These are phyloP conservation scores for Trichoderma semiorbis DNA, from an alignment of 2,329 filamentous ascomycete genomes.

Conservation along the genomic window DNA sequence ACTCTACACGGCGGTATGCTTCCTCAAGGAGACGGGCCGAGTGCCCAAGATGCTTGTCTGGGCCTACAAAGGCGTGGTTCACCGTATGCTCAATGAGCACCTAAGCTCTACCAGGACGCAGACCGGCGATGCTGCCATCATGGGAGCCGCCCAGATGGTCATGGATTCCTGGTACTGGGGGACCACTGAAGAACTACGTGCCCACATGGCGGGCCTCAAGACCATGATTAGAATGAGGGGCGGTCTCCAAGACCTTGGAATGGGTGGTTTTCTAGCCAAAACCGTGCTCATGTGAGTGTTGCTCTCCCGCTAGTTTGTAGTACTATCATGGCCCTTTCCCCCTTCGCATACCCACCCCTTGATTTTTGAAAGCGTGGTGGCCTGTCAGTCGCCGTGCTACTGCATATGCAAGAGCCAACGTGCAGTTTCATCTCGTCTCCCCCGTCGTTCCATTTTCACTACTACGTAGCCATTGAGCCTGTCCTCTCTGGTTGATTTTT, in stretches of 20 bases:
- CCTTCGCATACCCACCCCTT: background rate
- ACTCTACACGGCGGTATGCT: constrained; percentile 50
- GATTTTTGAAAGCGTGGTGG: background rate
- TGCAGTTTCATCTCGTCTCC: background rate
- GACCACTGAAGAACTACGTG: constrained; percentile 41
- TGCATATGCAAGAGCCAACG: background rate
- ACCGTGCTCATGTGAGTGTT: constrained; percentile 45
- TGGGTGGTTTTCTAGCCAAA: constrained; percentile 47
- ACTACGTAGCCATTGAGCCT: background rate
- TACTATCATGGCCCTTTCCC: background rate
- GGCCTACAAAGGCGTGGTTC: constrained; percentile 42
- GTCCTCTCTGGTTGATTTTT: background rate
- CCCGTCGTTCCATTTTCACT: background rate
- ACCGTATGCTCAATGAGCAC: constrained; percentile 46
- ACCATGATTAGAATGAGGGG: constrained; percentile 48
- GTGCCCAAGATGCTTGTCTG: constrained; percentile 42
- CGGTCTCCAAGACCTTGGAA: constrained; percentile 43
- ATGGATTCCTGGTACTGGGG: constrained; percentile 55
- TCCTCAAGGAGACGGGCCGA: constrained; percentile 48
- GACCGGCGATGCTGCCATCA: constrained; percentile 45
- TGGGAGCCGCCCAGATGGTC: constrained; percentile 47
- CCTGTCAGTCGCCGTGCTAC: background rate
- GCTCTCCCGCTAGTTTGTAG: background rate
- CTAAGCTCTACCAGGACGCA: constrained; percentile 36
- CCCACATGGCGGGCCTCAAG: constrained; percentile 45